Evolutionary conservation across 1,139 yeast species (phyloP).

Genomic region (Geotrichum fermentans): DNA sequence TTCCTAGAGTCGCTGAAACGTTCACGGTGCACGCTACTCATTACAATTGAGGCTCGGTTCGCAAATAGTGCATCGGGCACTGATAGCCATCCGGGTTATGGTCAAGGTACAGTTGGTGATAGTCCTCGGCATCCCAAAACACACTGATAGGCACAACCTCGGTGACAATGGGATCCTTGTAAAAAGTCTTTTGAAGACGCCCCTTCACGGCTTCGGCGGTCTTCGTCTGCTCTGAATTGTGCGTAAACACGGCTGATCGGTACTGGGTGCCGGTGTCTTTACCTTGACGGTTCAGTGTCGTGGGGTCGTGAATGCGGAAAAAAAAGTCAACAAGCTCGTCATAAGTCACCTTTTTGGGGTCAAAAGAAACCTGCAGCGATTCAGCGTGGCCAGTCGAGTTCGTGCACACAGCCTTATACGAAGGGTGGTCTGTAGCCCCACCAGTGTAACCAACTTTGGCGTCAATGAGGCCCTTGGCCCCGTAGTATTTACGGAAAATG

Average conservation of each 20-base stretch:
- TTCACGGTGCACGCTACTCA: not conserved
- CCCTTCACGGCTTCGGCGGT: slow-evolving; percentile 42
- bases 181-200: slow-evolving; percentile 53
- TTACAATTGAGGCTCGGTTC: slow-evolving; percentile 39
- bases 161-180: slow-evolving; percentile 55
- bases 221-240: slow-evolving; percentile 47
- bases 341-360: slow-evolving; percentile 57
- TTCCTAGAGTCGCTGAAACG: not conserved
- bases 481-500: slow-evolving; percentile 64
- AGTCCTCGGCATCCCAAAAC: slow-evolving; percentile 91
- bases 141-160: slow-evolving; percentile 59
- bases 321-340: slow-evolving; percentile 73
- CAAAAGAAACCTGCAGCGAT: slow-evolving; percentile 74
- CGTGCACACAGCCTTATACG: slow-evolving; percentile 69
- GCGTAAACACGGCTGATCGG: slow-evolving; percentile 69
- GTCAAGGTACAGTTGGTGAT: slow-evolving; percentile 76
- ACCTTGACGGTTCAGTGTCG: slow-evolving; percentile 60
- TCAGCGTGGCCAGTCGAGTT: slow-evolving; percentile 66
- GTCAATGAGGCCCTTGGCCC: slow-evolving; percentile 61
- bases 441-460: slow-evolving; percentile 88
- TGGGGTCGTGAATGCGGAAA: slow-evolving; percentile 85
- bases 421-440: slow-evolving; percentile 57
- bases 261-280: slow-evolving; percentile 82
- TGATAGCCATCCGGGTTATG: slow-evolving; percentile 82
- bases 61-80: slow-evolving; percentile 79